Conservation (phyloP, 805 yeast species). For the Kodamaea leandrae region DNA sequence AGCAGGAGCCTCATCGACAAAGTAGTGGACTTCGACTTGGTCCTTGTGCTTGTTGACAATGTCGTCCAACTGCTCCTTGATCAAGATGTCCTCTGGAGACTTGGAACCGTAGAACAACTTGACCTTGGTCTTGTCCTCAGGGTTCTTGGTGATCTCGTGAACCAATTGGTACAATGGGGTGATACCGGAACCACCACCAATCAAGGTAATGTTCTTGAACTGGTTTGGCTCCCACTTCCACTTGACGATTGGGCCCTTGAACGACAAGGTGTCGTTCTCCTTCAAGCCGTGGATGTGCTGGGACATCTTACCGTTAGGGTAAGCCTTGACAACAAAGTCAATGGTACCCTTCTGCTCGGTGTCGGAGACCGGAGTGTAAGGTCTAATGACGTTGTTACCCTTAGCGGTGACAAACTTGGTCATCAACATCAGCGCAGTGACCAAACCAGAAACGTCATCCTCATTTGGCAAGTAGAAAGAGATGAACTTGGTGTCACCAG, state of each 20-base stretch:
- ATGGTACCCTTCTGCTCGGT: conserved; percentile 67
- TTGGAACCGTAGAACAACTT: conserved; percentile 77
- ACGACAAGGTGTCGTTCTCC: conserved; percentile 76
- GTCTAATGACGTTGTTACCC: conserved; percentile 85
- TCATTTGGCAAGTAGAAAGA: conserved; percentile 65
- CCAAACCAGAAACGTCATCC: conserved; percentile 72
- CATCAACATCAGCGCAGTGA: conserved; percentile 74
- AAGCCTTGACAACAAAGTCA: conserved; percentile 79
- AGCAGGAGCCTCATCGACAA: conserved; percentile 63
- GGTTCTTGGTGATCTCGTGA: conserved; percentile 72
- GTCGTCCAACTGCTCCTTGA: conserved; percentile 73
- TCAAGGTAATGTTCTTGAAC: conserved; percentile 71
- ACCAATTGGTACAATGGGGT: conserved; percentile 91
- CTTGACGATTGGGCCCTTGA: conserved; percentile 92
- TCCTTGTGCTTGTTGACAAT: conserved; percentile 68
- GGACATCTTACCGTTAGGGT: conserved; percentile 82
- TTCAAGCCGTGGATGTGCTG: conserved; percentile 67
- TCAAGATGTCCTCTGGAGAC: conserved; percentile 74
- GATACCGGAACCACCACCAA: conserved; percentile 97
- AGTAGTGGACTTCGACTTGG: conserved; percentile 74
- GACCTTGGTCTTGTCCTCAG: conserved; percentile 86
- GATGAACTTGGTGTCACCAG: conserved; percentile 65
- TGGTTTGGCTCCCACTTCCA: conserved; percentile 89
- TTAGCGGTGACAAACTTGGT: conserved; percentile 80
- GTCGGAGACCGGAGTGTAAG: conserved; percentile 83